Percentiles rank a stretch among this genome's conserved stretches.
These are phyloP conservation scores for Geotrichum phurueaensis DNA, from an alignment of 1,139 yeast genomes.

Conservation along the genomic window DNA sequence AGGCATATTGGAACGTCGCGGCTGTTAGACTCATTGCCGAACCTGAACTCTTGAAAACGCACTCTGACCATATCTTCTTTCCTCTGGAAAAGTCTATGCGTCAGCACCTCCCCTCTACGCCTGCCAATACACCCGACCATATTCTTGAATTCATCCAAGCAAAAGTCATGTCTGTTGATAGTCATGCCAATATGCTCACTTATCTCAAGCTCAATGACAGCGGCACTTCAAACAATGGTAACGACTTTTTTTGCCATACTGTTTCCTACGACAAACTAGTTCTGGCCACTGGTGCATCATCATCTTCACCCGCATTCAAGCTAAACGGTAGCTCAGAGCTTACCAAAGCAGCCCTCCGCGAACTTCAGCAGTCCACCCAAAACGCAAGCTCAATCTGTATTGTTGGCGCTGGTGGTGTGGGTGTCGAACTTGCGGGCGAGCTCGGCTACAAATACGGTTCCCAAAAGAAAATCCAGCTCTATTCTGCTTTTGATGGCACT, in stretches of 20 bases:
- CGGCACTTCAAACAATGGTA: background rate
- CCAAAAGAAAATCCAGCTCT: conserved; percentile 18
- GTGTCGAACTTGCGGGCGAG: conserved; percentile 27
- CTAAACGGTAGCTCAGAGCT: conserved; percentile 15
- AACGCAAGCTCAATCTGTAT: conserved; percentile 23
- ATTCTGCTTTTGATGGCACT: conserved; percentile 12
- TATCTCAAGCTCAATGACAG: conserved; percentile 13
- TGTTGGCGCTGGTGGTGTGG: conserved; percentile 28
- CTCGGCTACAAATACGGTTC: conserved; percentile 24
- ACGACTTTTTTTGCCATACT: conserved; percentile 15
- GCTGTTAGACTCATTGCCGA: conserved; percentile 17
- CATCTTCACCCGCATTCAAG: conserved; percentile 18
- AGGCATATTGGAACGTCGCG: conserved; percentile 19
- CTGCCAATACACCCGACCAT: conserved; percentile 1
- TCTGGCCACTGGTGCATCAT: conserved; percentile 18
- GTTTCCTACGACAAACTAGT: conserved; percentile 12
- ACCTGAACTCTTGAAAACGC: conserved; percentile 12
- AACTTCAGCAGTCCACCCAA: conserved; percentile 7
- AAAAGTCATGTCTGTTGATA: conserved; percentile 14
- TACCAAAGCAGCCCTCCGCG: conserved; percentile 13
- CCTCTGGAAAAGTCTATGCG: conserved; percentile 14
- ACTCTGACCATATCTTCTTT: conserved; percentile 14
- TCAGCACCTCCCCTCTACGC: conserved; percentile 10
- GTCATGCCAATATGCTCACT: conserved; percentile 7
- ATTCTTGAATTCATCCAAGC: conserved; percentile 15